These are phyloP conservation scores for Tranzscheliella williamsii DNA, from an alignment of 1,284 basidiomycete species.

Conservation along the genomic window DNA sequence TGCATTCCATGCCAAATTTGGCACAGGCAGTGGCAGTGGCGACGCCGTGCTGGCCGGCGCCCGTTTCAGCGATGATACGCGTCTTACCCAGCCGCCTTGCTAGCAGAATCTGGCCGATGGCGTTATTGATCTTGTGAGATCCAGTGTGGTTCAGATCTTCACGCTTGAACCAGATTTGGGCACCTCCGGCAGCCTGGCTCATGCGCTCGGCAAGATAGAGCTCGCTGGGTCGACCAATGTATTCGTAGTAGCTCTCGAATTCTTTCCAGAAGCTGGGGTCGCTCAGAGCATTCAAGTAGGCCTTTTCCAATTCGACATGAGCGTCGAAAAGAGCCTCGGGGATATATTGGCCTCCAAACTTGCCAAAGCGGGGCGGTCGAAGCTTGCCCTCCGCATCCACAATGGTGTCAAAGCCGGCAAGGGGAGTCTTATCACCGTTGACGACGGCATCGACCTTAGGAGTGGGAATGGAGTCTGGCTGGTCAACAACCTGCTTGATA, in stretches of 20 bases:
- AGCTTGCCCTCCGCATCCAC: conserved; percentile 44
- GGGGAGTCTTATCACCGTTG: conserved; percentile 31
- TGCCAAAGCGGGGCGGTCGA: conserved; percentile 79
- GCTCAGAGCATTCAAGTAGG: conserved; percentile 80
- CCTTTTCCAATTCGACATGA: conserved; percentile 84
- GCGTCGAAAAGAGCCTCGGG: conserved; percentile 92
- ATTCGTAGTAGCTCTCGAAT: conserved; percentile 83
- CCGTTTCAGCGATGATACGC: conserved; percentile 97
- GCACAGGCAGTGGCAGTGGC: conserved; percentile 98
- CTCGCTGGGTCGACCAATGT: conserved; percentile 78
- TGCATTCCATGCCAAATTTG: conserved; percentile 90
- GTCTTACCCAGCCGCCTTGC: conserved; percentile 91
- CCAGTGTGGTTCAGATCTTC: conserved; percentile 74
- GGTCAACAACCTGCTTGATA: conserved; percentile 39
- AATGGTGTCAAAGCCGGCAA: conserved; percentile 46
- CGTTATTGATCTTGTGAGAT: conserved; percentile 61
- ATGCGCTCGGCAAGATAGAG: conserved; percentile 76
- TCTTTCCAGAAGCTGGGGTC: conserved; percentile 94
- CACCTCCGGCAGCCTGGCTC: conserved; percentile 77
- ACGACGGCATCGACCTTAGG: conserved; percentile 55
- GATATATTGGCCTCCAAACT: conserved; percentile 96
- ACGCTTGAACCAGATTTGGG: conserved; percentile 96
- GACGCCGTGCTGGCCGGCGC: conserved; percentile 97
- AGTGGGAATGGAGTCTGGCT: conserved; percentile 39
- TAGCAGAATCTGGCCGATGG: conserved; percentile 71